Percentiles rank a stretch among this genome's conserved stretches.
Conservation (phyloP, 768 basidiomycete species). For the Lactarius psammicola region DNA sequence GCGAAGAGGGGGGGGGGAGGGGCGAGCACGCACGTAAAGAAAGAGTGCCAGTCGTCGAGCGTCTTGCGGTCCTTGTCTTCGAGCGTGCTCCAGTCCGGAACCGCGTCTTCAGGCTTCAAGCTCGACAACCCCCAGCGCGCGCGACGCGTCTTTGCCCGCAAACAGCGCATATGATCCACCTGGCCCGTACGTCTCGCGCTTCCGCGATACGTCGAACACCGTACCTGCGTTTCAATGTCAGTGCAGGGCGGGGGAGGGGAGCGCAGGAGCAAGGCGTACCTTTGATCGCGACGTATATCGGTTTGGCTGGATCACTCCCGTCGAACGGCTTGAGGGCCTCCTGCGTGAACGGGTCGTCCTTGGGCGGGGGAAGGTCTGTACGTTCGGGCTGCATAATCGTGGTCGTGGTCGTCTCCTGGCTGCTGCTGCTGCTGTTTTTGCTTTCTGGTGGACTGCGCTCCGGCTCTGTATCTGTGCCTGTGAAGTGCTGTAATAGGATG, state of each 20-base stretch:
- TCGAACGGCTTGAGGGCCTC: slow-evolving; percentile 68
- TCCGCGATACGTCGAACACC: slow-evolving; percentile 86
- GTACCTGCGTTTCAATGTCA: slow-evolving; percentile 51
- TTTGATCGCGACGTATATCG: slow-evolving; percentile 93
- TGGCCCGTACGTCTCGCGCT: slow-evolving; percentile 85
- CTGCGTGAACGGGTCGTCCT: slow-evolving; percentile 73
- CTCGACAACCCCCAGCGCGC: slow-evolving; percentile 88
- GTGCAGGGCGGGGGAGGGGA: not conserved
- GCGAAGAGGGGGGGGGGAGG: not conserved
- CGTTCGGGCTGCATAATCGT: slow-evolving; percentile 71
- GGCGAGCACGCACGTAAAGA: slow-evolving; percentile 68
- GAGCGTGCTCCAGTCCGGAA: slow-evolving; percentile 79
- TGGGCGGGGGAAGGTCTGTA: slow-evolving; percentile 63
- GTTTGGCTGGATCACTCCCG: slow-evolving; percentile 60
- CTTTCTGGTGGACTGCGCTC: slow-evolving; percentile 17
- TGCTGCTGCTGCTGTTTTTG: slow-evolving; percentile 25
- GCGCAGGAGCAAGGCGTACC: slow-evolving; percentile 41
- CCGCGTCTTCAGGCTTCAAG: slow-evolving; percentile 79
- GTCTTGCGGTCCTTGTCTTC: slow-evolving; percentile 71
- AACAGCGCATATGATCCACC: slow-evolving; percentile 81
- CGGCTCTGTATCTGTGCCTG: slow-evolving; percentile 13
- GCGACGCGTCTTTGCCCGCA: slow-evolving; percentile 92
- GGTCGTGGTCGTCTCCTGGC: slow-evolving; percentile 38
- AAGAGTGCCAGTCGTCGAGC: slow-evolving; percentile 84
- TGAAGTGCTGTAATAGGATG: slow-evolving; percentile 31